Evolutionary conservation across 192 early-diverging fungal species (phyloP).

Genomic region (Ambispora gerdemannii): DNA sequence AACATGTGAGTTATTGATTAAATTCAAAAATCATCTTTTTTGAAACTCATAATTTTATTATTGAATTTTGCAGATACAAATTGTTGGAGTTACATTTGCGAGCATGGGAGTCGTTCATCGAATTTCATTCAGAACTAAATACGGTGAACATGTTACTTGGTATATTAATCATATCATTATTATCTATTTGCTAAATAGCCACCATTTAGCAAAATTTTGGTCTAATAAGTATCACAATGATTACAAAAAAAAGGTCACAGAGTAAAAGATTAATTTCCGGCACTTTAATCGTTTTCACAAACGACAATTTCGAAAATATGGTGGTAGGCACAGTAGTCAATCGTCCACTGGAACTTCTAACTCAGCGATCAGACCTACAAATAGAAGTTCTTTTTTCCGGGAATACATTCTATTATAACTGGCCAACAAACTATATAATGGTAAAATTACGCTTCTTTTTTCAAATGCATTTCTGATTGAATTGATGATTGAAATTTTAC

Average conservation of each 20-base stretch:
- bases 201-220: not conserved
- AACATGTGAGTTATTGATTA: slow-evolving; percentile 30
- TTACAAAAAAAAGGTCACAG: slow-evolving; percentile 26
- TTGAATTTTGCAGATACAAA: slow-evolving; percentile 37
- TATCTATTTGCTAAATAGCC: not conserved
- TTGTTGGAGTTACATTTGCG: slow-evolving; percentile 45
- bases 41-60: not conserved
- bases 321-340: slow-evolving; percentile 49
- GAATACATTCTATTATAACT: slow-evolving; percentile 28
- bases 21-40: not conserved
- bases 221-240: not conserved
- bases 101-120: slow-evolving; percentile 43
- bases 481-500: not conserved
- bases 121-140: slow-evolving; percentile 43
- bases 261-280: slow-evolving; percentile 55
- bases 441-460: not conserved
- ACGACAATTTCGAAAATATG: slow-evolving; percentile 46
- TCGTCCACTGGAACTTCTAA: slow-evolving; percentile 34
- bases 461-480: not conserved
- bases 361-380: slow-evolving; percentile 33
- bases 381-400: slow-evolving; percentile 38
- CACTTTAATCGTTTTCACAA: slow-evolving; percentile 50
- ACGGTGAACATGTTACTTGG: slow-evolving; percentile 47
- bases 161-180: not conserved
- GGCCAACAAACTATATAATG: slow-evolving; percentile 14